These are phyloP conservation scores for Cupressus sempervirens DNA, from an alignment of 75 land plant species.

Conservation along the genomic window DNA sequence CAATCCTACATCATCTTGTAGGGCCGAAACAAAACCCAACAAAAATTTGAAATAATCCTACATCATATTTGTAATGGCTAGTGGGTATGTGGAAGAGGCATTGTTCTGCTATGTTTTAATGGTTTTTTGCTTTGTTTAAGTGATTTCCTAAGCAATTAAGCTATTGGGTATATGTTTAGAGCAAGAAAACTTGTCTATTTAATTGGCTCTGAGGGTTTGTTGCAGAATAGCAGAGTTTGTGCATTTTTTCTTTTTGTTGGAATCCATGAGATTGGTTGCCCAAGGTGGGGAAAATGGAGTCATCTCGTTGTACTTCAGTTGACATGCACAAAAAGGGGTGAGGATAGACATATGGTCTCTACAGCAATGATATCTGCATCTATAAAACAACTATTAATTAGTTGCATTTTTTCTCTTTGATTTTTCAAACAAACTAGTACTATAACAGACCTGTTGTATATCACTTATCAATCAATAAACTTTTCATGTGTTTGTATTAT, in stretches of 20 bases:
- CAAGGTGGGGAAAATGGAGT: not conserved
- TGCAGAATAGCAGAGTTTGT: not conserved
- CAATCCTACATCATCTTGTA: not conserved
- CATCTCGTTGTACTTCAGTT: not conserved
- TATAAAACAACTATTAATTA: too few relatives aligned
- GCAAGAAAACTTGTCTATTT: not conserved
- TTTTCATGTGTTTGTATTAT: too few relatives aligned
- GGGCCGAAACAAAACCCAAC: not conserved
- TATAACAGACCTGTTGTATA: too few relatives aligned
- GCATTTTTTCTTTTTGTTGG: not conserved
- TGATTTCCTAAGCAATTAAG: not conserved
- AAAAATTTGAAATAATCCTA: too few relatives aligned
- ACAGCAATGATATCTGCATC: too few relatives aligned
- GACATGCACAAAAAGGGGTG: constrained; percentile 8
- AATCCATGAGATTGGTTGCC: not conserved
- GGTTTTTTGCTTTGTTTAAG: not conserved
- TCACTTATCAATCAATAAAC: too few relatives aligned
- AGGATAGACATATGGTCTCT: too few relatives aligned
- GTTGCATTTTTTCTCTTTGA: too few relatives aligned
- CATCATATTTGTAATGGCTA: not conserved
- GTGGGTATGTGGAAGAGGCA: not conserved
- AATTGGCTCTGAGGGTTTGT: not conserved
- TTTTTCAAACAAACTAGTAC: too few relatives aligned
- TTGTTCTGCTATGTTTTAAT: not conserved
- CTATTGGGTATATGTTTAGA: not conserved